phyloP scores from a whole-genome alignment of 768 basidiomycete species.

The Auricularia auricula-judae region DNA sequence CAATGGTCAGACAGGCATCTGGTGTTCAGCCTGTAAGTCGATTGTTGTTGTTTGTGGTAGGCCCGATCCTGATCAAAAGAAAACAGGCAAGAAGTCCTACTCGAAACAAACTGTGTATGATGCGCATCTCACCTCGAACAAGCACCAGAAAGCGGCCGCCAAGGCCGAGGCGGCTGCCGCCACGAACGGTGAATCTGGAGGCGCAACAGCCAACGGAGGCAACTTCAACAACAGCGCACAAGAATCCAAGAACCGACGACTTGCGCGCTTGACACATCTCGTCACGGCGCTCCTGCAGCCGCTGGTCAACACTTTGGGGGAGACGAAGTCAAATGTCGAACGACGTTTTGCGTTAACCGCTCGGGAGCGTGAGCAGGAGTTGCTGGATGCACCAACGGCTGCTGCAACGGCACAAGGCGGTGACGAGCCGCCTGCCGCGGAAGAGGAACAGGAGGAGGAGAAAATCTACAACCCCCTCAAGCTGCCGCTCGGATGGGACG shows the following conservation, averaged over 20 bases:
- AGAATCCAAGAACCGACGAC: constrained; percentile 41
- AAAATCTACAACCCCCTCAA: constrained; percentile 97
- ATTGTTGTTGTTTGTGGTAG: constrained; percentile 2
- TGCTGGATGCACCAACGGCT: constrained; percentile 56
- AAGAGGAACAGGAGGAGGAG: constrained; percentile 89
- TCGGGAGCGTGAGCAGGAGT: constrained; percentile 92
- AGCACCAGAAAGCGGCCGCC: constrained; percentile 86
- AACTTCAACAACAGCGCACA: constrained; percentile 16
- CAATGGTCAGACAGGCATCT: constrained; percentile 52
- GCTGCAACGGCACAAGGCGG: constrained; percentile 33
- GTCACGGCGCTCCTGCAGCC: constrained; percentile 52
- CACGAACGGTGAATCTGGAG: constrained; percentile 37
- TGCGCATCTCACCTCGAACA: constrained; percentile 90
- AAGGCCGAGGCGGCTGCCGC: constrained; percentile 40
- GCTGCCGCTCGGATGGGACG: constrained; percentile 94
- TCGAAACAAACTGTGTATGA: constrained; percentile 97
- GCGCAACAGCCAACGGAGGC: constrained; percentile 8
- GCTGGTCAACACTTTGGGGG: constrained; percentile 59
- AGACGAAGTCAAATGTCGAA: constrained; percentile 94
- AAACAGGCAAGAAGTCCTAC: constrained; percentile 82
- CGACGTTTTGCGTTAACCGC: constrained; percentile 93
- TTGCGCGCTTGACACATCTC: constrained; percentile 65
- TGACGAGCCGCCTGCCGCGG: constrained; percentile 34
- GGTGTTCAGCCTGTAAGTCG: constrained; percentile 85
- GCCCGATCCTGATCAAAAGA: background rate